phyloP scores from a whole-genome alignment of 176 grass and related monocot genomes.

The Eleusine indica region DNA sequence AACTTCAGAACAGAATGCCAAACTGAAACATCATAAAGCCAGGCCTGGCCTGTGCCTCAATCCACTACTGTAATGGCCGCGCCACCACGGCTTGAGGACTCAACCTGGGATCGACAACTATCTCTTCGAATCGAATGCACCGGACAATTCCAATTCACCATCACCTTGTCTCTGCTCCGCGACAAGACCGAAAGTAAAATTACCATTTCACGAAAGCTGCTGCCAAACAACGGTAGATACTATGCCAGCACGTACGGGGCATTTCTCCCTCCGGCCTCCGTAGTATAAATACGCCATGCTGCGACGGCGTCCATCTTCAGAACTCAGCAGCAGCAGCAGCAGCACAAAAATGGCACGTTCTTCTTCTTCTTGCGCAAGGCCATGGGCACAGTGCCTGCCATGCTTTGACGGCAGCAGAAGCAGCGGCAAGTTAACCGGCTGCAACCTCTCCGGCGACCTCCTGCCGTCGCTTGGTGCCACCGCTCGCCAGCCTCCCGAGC shows the following conservation, averaged over 20 bases:
- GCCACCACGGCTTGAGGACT: constrained; percentile 12
- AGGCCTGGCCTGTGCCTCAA: neutral
- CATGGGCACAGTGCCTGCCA: constrained; percentile 24
- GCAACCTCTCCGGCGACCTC: constrained; percentile 42
- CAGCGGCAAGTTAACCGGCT: neutral
- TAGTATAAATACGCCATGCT: constrained; percentile 47
- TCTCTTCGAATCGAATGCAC: constrained; percentile 25
- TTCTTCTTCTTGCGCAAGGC: constrained; percentile 21
- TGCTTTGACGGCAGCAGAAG: constrained; percentile 25
- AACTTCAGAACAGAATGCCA: constrained; percentile 15
- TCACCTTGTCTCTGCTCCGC: constrained; percentile 24
- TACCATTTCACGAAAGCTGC: constrained; percentile 13
- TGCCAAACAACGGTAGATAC: neutral
- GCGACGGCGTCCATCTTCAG: constrained; percentile 17
- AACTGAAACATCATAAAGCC: neutral
- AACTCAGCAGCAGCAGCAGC: neutral
- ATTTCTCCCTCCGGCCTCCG: neutral
- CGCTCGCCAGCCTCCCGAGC: constrained; percentile 28
- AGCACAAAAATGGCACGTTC: constrained; percentile 36
- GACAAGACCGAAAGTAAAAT: constrained; percentile 43
- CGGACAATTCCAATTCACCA: constrained; percentile 39
- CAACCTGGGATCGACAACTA: constrained; percentile 47
- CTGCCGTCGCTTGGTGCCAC: constrained; percentile 58
- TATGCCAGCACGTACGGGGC: neutral
- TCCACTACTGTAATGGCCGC: constrained; percentile 36